phyloP scores from a whole-genome alignment of 2,329 filamentous ascomycete species.

The Nakataea oryzae region DNA sequence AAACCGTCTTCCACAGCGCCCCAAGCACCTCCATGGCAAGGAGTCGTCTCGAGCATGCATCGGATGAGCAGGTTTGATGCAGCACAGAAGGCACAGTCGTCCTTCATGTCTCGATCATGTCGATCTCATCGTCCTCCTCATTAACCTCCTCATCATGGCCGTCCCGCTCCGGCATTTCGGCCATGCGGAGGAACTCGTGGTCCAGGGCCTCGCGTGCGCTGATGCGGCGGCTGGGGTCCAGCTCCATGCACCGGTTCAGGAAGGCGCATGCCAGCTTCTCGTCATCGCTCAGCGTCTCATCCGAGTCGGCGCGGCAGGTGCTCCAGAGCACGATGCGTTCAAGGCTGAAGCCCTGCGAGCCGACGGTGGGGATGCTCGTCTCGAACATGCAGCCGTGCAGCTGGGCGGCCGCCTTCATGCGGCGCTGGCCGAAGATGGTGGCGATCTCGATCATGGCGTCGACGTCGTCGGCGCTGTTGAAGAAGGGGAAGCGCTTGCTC shows the following conservation, averaged over 20 bases:
- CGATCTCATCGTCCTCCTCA: slow-evolving; percentile 1
- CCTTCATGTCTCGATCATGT: not conserved
- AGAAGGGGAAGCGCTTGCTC: slow-evolving; percentile 89
- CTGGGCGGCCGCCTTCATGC: slow-evolving; percentile 74
- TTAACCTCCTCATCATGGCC: not conserved
- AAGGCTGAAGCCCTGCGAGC: slow-evolving; percentile 72
- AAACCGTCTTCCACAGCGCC: not conserved
- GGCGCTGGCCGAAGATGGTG: slow-evolving; percentile 78
- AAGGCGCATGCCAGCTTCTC: slow-evolving; percentile 68
- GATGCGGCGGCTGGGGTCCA: slow-evolving; percentile 64
- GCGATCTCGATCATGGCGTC: slow-evolving; percentile 97
- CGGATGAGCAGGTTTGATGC: not conserved
- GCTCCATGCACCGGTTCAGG: slow-evolving; percentile 60
- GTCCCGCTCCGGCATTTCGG: not conserved
- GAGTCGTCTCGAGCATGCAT: too few species aligned
- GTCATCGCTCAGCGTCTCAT: slow-evolving; percentile 46
- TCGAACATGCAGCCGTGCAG: slow-evolving; percentile 89
- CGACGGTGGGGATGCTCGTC: slow-evolving; percentile 84
- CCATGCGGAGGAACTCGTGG: slow-evolving; percentile 53
- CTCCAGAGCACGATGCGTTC: slow-evolving; percentile 96
- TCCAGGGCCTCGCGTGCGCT: slow-evolving; percentile 64
- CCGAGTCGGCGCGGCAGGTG: slow-evolving; percentile 55
- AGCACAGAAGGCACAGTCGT: not conserved
- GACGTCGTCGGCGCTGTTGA: slow-evolving; percentile 96
- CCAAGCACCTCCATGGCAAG: not conserved